Percentiles rank a stretch among this genome's conserved stretches.
These are phyloP conservation scores for Cladosporium sp. DNA, from an alignment of 2,329 filamentous ascomycete species.

Conservation along the genomic window DNA sequence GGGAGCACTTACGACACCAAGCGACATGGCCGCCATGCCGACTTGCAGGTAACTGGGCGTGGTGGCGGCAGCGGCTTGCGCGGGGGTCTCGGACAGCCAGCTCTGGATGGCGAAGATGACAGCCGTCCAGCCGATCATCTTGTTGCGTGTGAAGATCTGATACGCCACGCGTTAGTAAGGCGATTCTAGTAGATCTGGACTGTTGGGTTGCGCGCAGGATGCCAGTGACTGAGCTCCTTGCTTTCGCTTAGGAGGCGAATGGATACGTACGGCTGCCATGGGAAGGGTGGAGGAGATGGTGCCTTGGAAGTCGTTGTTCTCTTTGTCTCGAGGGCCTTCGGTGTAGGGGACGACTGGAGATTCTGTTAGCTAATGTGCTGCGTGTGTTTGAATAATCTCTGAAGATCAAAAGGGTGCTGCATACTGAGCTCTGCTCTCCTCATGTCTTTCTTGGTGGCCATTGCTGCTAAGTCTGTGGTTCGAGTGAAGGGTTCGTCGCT, in stretches of 20 bases:
- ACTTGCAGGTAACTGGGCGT: conserved; percentile 74
- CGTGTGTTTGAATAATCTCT: too few relatives aligned
- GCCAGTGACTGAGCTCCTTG: conserved; percentile 25
- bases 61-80: conserved; percentile 57
- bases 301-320: conserved; percentile 63
- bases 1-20: conserved; percentile 40
- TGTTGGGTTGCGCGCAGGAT: not conserved
- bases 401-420: conserved; percentile 25
- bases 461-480: conserved; percentile 30
- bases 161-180: conserved; percentile 10
- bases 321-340: conserved; percentile 64
- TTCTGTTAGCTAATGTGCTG: conserved; percentile 5
- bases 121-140: conserved; percentile 65
- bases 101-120: conserved; percentile 70
- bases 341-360: conserved; percentile 81
- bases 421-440: conserved; percentile 68
- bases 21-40: conserved; percentile 62
- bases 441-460: conserved; percentile 73
- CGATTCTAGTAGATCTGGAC: not conserved
- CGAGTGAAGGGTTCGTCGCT: not conserved
- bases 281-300: conserved; percentile 75
- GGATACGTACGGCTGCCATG: conserved; percentile 71
- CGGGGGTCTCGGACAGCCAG: conserved; percentile 72
- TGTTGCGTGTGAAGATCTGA: conserved; percentile 31
- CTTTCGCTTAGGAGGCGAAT: not conserved